These are phyloP conservation scores for Gnomoniopsis smithogilvyi DNA, from an alignment of 2,329 filamentous ascomycete species.

Conservation along the genomic window DNA sequence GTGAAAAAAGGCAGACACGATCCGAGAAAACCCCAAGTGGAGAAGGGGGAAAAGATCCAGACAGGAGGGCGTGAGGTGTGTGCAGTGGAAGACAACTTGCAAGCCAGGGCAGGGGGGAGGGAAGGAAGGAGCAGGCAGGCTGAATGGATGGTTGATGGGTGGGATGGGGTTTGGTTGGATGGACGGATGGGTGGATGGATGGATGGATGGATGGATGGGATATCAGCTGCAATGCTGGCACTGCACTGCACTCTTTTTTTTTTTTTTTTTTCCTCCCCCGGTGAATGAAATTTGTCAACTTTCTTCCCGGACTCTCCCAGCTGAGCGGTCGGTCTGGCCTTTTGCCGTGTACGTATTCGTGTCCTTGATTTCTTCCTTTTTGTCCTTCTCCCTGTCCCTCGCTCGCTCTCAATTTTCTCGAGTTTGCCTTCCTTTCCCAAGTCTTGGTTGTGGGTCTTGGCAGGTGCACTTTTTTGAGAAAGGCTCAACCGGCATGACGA, in stretches of 20 bases:
- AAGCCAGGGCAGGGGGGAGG: conserved; percentile 9
- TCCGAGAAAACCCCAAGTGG: background rate
- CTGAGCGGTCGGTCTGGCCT: too few species aligned
- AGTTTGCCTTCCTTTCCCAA: background rate
- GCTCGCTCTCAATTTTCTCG: background rate
- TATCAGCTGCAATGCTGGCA: too few species aligned
- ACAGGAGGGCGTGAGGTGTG: background rate
- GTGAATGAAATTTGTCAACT: too few species aligned
- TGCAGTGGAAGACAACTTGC: background rate
- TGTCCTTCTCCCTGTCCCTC: background rate
- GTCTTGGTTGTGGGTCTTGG: background rate
- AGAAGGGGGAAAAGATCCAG: background rate
- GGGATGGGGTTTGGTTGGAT: too few species aligned
- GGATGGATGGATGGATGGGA: too few species aligned
- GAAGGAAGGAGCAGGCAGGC: conserved; percentile 3
- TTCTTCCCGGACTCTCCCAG: too few species aligned
- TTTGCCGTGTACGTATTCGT: too few species aligned
- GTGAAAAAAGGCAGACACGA: background rate
- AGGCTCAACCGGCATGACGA: background rate
- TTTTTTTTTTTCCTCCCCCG: too few species aligned
- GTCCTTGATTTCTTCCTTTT: background rate
- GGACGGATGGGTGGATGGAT: too few species aligned
- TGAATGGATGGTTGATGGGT: background rate
- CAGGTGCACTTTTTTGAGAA: background rate
- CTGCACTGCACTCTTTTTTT: too few species aligned